Evolutionary conservation across 2,329 filamentous ascomycete species (phyloP).

Genomic region (Byssochlamys sp.): DNA sequence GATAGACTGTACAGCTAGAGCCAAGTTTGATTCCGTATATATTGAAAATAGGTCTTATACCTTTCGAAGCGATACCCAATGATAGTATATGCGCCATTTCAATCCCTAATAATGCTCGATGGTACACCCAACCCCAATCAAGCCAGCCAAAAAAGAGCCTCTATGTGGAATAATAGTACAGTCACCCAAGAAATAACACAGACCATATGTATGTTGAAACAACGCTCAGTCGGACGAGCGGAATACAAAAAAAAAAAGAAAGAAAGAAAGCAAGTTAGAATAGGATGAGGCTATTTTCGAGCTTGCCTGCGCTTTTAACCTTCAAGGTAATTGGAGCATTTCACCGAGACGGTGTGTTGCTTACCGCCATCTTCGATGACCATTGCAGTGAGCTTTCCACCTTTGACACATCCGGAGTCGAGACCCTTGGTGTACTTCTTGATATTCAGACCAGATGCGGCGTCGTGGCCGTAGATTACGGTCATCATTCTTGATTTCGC

Average conservation of each 20-base stretch:
- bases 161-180: not conserved
- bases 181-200: not conserved
- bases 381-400: constrained; percentile 65
- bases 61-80: not conserved
- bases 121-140: not conserved
- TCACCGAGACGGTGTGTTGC: constrained; percentile 33
- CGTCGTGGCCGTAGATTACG: constrained; percentile 82
- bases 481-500: constrained; percentile 42
- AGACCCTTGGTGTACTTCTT: constrained; percentile 69
- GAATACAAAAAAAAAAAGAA: not conserved
- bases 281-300: not conserved
- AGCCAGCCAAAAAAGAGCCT: not conserved
- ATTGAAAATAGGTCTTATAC: not conserved
- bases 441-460: constrained; percentile 58
- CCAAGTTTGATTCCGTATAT: not conserved
- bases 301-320: constrained; percentile 3
- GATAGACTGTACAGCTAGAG: not conserved
- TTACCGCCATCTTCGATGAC: constrained; percentile 54
- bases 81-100: not conserved
- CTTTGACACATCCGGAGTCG: constrained; percentile 72
- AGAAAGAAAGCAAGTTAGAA: not conserved
- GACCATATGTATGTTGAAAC: not conserved
- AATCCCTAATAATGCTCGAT: not conserved
- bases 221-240: not conserved
- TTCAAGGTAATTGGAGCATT: constrained; percentile 27